Evolutionary conservation across 352 stramenopile genomes (phyloP).

Genomic region (Phytophthora parvispora): DNA sequence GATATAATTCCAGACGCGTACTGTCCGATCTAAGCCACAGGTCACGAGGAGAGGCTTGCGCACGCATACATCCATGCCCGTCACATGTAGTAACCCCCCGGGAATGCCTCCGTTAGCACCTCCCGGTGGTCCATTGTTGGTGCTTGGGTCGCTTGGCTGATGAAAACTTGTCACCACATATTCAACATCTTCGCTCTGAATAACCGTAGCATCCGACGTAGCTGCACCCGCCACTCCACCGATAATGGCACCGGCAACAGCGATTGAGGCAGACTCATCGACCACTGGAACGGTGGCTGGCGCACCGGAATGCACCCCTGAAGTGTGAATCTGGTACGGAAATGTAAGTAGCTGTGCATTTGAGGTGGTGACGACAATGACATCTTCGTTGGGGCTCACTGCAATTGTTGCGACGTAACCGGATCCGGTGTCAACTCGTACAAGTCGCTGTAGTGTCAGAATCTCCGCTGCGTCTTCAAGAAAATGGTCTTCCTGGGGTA

Average conservation of each 20-base stretch:
- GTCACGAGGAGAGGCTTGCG: conserved; percentile 94
- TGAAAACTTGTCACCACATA: conserved; percentile 81
- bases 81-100: conserved; percentile 66
- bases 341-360: conserved; percentile 79
- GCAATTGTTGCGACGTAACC: conserved; percentile 61
- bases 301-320: conserved; percentile 15
- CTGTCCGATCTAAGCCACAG: conserved; percentile 88
- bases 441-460: conserved; percentile 63
- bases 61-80: conserved; percentile 94
- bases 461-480: conserved; percentile 41
- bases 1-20: conserved; percentile 96
- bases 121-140: conserved; percentile 22
- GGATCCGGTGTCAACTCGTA: conserved; percentile 67
- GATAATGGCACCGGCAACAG: conserved; percentile 5
- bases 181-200: conserved; percentile 76
- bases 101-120: conserved; percentile 12
- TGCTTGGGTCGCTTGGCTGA: conserved; percentile 57
- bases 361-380: conserved; percentile 69
- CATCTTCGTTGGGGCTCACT: conserved; percentile 85
- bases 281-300: conserved; percentile 10
- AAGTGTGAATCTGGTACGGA: conserved; percentile 68
- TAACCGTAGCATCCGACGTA: conserved; percentile 9
- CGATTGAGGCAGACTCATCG: conserved; percentile 30
- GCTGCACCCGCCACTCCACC: background rate
- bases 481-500: conserved; percentile 28